Evolutionary conservation across 768 basidiomycete species (phyloP), one percentile per base, ranked within the genome.

Genomic region (Auricularia sp.): DNA sequence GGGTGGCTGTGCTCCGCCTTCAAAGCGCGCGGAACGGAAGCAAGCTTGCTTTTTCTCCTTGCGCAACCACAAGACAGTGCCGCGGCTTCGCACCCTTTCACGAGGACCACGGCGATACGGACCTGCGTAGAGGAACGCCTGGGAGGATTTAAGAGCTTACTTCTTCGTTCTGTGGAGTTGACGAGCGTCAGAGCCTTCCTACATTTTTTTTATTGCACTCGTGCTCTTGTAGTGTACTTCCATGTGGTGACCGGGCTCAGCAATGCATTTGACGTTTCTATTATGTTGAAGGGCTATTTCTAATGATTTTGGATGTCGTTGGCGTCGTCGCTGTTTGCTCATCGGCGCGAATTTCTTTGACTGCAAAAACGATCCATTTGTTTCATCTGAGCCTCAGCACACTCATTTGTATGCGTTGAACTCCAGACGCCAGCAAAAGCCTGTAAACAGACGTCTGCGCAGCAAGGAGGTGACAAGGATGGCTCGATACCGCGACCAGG

Each of bases 171-270:
- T 29, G 56, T 59, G 56, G 34, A 59, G 34, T 23, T 34, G 56
- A 29, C 29, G 56, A 59, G 56, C 56, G 56, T 59, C 56, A 59
- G 56, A 59, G 34, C 23, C 56, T 59, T 29, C 56, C 56, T 34
- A 59, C 34, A 59, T 29, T 59, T 59, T 33, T 59, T 23, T 34
- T 34, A 1, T 29, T 18, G 10, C n/a, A 54, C 18, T 59, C 3
- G 54, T 56, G 54, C 29, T n/a, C 23, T 4, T 59, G 11, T 59
- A 18, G 16, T 21, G 7, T 51, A 51, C 11, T 51, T 51, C 3
- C 11, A 1, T 18, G 1, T 18, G 18, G 10, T 10, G 10, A 44
- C 43, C 3, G 29, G 29, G 29, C 29, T 44, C 18, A 1, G 43
- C 43, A 11, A 44, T 18, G 10, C 10, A 18, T 44, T 44, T 44